Percentiles rank a stretch among this genome's conserved stretches.
Evolutionary conservation across 345 rosid genomes (phyloP).

Genomic region (Laguncularia racemosa): DNA sequence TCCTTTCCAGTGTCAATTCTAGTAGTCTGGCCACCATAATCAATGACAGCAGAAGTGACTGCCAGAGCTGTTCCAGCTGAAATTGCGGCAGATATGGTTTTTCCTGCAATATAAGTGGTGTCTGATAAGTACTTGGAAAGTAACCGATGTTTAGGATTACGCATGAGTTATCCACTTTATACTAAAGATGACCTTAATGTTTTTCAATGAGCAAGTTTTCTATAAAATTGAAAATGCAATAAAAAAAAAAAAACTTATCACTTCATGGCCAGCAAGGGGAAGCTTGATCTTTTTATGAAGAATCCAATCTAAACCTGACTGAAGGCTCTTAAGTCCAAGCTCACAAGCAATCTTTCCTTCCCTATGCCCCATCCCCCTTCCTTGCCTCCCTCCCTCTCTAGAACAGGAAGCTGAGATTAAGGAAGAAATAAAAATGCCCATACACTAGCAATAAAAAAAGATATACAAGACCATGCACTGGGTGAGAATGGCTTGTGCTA

Average conservation of each 20-base stretch:
- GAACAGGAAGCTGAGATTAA: neutral
- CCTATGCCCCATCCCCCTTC: neutral
- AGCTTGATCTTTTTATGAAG: too few relatives aligned
- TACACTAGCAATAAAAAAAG: neutral
- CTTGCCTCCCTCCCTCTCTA: neutral
- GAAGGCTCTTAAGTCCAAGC: too few relatives aligned
- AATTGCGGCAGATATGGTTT: constrained; percentile 74
- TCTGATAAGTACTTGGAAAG: neutral
- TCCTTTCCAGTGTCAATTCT: constrained; percentile 86
- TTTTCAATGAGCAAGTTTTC: too few relatives aligned
- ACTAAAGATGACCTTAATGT: neutral
- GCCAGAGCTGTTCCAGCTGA: constrained; percentile 89
- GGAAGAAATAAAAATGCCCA: neutral
- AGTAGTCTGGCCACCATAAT: constrained; percentile 89
- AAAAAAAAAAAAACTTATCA: too few relatives aligned
- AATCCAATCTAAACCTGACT: too few relatives aligned
- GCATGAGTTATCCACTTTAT: neutral
- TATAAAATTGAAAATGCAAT: too few relatives aligned
- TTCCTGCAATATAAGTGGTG: constrained; percentile 37
- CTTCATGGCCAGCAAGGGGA: too few relatives aligned
- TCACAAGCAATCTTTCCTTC: too few relatives aligned
- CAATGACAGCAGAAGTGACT: constrained; percentile 72
- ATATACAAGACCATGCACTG: neutral
- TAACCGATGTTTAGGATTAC: neutral
- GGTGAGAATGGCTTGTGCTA: too few relatives aligned